These are phyloP conservation scores for Hyphopichia burtonii DNA, from an alignment of 1,139 yeast species.

Conservation along the genomic window DNA sequence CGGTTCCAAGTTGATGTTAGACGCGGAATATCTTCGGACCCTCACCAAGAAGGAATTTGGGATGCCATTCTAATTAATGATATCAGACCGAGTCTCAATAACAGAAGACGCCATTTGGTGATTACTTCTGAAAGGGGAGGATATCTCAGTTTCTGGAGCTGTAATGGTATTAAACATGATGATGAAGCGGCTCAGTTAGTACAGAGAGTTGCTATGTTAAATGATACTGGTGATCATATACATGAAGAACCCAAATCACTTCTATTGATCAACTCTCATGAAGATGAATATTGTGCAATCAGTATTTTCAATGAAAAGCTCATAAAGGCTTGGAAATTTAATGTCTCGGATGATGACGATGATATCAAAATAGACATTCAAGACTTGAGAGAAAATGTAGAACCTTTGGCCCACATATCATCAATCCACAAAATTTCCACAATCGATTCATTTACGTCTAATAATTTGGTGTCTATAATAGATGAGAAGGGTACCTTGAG, in stretches of 20 bases:
- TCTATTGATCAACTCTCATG: conserved; percentile 18
- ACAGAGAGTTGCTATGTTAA: conserved; percentile 12
- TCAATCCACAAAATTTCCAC: conserved; percentile 50
- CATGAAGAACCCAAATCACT: conserved; percentile 26
- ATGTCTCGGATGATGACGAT: conserved; percentile 13
- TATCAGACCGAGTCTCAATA: conserved; percentile 16
- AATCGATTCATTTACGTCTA: conserved; percentile 49
- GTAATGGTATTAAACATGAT: conserved; percentile 34
- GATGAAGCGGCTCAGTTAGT: conserved; percentile 30
- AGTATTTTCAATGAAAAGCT: conserved; percentile 25
- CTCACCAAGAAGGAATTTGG: conserved; percentile 18
- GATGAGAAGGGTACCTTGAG: conserved; percentile 55
- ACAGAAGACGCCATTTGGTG: conserved; percentile 31
- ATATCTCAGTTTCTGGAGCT: conserved; percentile 64
- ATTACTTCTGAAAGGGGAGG: conserved; percentile 58
- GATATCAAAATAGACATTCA: conserved; percentile 8
- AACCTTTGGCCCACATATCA: conserved; percentile 24
- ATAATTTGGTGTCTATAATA: conserved; percentile 57
- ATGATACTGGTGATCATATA: conserved; percentile 8
- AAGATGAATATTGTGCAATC: conserved; percentile 20
- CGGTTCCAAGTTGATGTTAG: conserved; percentile 31
- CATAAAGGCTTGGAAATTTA: conserved; percentile 30
- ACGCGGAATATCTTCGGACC: conserved; percentile 5
- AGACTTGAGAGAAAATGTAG: conserved; percentile 15
- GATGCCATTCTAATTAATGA: conserved; percentile 37